These are phyloP conservation scores for Steccherinum ochraceum DNA, from an alignment of 768 basidiomycete genomes.

Conservation along the genomic window DNA sequence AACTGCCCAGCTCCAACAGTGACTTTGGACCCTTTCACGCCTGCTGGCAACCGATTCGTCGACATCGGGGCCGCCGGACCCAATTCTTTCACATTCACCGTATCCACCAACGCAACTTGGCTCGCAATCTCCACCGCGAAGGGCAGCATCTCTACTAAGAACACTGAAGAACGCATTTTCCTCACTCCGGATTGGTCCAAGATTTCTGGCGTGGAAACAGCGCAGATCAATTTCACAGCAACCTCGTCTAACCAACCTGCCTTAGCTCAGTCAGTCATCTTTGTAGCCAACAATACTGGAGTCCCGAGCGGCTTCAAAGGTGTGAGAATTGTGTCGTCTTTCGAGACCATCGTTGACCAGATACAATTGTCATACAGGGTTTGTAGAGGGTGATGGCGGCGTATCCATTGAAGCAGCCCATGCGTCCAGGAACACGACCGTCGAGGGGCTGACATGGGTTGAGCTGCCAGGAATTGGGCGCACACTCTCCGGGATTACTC, in stretches of 20 bases:
- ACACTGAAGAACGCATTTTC: slow-evolving; percentile 49
- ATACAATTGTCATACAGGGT: slow-evolving; percentile 15
- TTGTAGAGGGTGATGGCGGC: slow-evolving; percentile 57
- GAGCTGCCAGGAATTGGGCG: slow-evolving; percentile 56
- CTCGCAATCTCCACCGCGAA: slow-evolving; percentile 37
- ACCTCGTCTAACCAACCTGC: slow-evolving; percentile 33
- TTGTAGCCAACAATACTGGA: slow-evolving; percentile 27
- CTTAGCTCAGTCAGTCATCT: slow-evolving; percentile 19
- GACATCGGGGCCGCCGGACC: slow-evolving; percentile 61
- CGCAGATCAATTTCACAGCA: slow-evolving; percentile 41
- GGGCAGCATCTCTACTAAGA: slow-evolving; percentile 42
- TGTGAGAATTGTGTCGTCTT: slow-evolving; percentile 16
- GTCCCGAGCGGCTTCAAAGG: slow-evolving; percentile 44
- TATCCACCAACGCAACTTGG: slow-evolving; percentile 46
- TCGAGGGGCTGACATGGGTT: slow-evolving; percentile 49
- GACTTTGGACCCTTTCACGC: slow-evolving; percentile 50
- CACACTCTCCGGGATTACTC: slow-evolving; percentile 55
- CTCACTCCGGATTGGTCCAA: slow-evolving; percentile 53
- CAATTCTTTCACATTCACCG: slow-evolving; percentile 48
- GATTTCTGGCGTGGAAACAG: slow-evolving; percentile 32
- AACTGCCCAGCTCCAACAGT: slow-evolving; percentile 44
- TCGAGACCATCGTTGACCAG: too few relatives aligned
- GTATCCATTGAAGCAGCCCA: slow-evolving; percentile 66
- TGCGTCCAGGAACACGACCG: slow-evolving; percentile 37
- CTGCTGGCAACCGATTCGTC: slow-evolving; percentile 47